These are phyloP conservation scores for Seminavis robusta DNA, from an alignment of 108 stramenopile genomes.

Conservation along the genomic window DNA sequence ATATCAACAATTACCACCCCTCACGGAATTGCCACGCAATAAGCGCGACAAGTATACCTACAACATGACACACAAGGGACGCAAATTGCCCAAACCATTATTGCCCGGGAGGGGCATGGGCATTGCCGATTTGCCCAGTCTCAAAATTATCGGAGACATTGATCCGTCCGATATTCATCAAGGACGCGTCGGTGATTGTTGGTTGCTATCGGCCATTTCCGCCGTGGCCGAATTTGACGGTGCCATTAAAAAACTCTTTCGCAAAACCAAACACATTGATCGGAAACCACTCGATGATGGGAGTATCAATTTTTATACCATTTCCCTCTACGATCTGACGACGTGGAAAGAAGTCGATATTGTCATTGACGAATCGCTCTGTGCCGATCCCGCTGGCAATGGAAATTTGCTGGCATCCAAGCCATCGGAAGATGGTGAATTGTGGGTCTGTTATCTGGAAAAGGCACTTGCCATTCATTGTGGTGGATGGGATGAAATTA, in stretches of 20 bases:
- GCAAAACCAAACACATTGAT: slow-evolving; percentile 32
- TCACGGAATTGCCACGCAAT: slow-evolving; percentile 1
- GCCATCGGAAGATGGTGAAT: slow-evolving; percentile 36
- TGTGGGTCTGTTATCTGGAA: slow-evolving; percentile 41
- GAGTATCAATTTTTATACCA: slow-evolving; percentile 28
- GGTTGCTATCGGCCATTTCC: slow-evolving; percentile 36
- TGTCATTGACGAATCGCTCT: slow-evolving; percentile 36
- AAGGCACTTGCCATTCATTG: slow-evolving; percentile 44
- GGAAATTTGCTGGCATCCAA: slow-evolving; percentile 28
- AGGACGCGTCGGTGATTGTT: slow-evolving; percentile 42
- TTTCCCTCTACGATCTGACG: slow-evolving; percentile 30
- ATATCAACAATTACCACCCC: slow-evolving; percentile 13
- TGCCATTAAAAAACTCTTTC: slow-evolving; percentile 34
- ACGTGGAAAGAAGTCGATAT: slow-evolving; percentile 37
- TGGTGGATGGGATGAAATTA: slow-evolving; percentile 12
- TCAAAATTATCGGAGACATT: slow-evolving; percentile 33
- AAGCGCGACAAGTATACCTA: slow-evolving; percentile 4
- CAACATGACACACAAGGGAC: slow-evolving; percentile 13
- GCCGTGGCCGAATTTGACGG: slow-evolving; percentile 47
- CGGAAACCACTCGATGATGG: slow-evolving; percentile 24
- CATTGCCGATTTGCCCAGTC: slow-evolving; percentile 27
- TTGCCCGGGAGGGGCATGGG: slow-evolving; percentile 49
- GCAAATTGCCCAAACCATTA: slow-evolving; percentile 20
- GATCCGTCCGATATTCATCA: slow-evolving; percentile 44
- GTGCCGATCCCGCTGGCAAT: slow-evolving; percentile 16